Evolutionary conservation across 192 early-diverging fungal genomes (phyloP).

Genomic region (Coemansia sp.): DNA sequence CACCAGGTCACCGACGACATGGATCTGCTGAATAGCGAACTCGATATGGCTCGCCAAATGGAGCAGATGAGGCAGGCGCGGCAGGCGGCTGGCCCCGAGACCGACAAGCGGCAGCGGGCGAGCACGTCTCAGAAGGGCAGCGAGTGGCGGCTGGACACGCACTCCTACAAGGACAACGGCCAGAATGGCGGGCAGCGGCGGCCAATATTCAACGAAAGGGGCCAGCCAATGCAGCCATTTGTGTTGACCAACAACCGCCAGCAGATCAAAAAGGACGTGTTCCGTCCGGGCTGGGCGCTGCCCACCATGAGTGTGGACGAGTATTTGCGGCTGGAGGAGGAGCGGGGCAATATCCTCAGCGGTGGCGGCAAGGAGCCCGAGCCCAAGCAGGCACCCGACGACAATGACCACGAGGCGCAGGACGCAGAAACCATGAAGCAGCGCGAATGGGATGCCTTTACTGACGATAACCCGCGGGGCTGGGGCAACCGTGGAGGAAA

Average conservation of each 20-base stretch:
- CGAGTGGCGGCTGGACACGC: conserved; percentile 50
- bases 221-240: conserved; percentile 75
- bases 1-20: conserved; percentile 68
- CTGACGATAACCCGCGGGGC: conserved; percentile 68
- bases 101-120: background rate
- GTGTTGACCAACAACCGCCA: conserved; percentile 73
- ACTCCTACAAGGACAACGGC: conserved; percentile 37
- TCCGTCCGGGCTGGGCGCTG: conserved; percentile 73
- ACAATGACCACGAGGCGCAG: conserved; percentile 68
- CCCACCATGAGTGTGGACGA: conserved; percentile 98
- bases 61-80: conserved; percentile 41
- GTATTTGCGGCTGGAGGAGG: conserved; percentile 79
- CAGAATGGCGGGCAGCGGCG: conserved; percentile 10
- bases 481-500: conserved; percentile 57
- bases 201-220: conserved; percentile 23
- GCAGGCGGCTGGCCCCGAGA: background rate
- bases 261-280: conserved; percentile 73
- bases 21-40: conserved; percentile 67
- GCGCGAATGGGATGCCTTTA: conserved; percentile 89
- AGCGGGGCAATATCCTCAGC: conserved; percentile 80
- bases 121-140: conserved; percentile 2
- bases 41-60: conserved; percentile 73
- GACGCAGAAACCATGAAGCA: conserved; percentile 84
- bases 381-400: conserved; percentile 57
- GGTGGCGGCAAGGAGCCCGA: conserved; percentile 81